Evolutionary conservation across 2,329 filamentous ascomycete species (phyloP).

Genomic region (Phyllosticta capitalensis): DNA sequence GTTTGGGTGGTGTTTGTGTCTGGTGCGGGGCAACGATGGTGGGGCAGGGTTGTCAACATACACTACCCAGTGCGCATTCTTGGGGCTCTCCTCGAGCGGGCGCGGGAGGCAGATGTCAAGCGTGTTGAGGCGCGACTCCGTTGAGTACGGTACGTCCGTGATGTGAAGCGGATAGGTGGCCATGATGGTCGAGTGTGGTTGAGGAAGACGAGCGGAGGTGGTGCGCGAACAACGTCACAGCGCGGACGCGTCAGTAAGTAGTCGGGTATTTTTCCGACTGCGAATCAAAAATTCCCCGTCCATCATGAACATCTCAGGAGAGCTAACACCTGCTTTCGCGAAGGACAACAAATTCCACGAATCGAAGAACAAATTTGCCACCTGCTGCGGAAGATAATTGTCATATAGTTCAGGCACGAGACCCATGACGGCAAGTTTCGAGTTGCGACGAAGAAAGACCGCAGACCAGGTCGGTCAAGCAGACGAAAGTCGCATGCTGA

Average conservation of each 20-base stretch:
- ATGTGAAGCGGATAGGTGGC: slow-evolving; percentile 13
- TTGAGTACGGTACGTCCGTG: slow-evolving; percentile 21
- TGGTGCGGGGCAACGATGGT: not conserved
- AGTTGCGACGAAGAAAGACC: no score
- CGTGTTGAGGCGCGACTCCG: slow-evolving; percentile 28
- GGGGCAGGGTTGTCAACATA: slow-evolving; percentile 14
- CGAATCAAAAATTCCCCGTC: not conserved
- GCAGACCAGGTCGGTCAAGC: no score
- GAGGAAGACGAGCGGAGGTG: not conserved
- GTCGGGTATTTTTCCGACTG: not conserved
- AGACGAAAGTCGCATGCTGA: no score
- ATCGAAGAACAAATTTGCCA: no score
- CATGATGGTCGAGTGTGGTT: not conserved
- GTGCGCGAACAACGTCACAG: no score
- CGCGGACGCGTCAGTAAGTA: not conserved
- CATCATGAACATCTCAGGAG: no score
- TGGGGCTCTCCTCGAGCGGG: slow-evolving; percentile 16
- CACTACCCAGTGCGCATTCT: slow-evolving; percentile 26
- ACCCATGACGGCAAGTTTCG: no score
- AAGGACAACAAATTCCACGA: no score
- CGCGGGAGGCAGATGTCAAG: slow-evolving; percentile 34
- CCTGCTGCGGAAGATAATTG: no score
- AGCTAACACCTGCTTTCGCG: no score
- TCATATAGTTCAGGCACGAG: no score
- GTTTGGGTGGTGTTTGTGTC: not conserved